Base-by-base conservation (phyloP, 1,284 basidiomycete species). In the Stygiomarasmius scandens region DNA sequence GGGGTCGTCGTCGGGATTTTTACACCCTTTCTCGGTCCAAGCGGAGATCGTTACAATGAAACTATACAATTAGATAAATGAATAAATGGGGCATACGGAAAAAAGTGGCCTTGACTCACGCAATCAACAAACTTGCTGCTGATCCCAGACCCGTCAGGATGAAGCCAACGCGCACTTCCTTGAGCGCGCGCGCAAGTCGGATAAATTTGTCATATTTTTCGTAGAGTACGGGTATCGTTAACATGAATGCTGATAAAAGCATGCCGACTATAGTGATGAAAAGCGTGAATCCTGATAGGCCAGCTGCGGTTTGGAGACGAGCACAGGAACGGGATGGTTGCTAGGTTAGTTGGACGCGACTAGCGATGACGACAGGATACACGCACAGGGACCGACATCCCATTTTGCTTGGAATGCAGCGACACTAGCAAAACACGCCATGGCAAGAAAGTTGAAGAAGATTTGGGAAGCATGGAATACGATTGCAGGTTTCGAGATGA, bases 381-480 rank as follows among this genome's bases (percentile, higher is more conserved):
- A 85, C 92, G 67, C 67, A 95, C 93, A 95, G 54, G 92, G 91
- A 2, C 90, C 90, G 43, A 95, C 82, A 19, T 77, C 65, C 84
- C 85, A 94, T 65, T 90, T 89, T 4, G 89, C 86, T 65, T 96
- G 94, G 71, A 96, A 96, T 20, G 80, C 78, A 0, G 93, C 93
- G 2, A 93, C 89, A 62, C 89, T 89, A 3, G 89, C 93, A 67
- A 92, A 93, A 68, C 91, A 94, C 55, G 87, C 90, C 84, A 95
- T 89, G 10, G 91, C 86, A 48, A 96, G 80, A 69, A 96, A 95
- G 69, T 90, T 89, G 83, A 95, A 93, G 78, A 96, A 94, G 55
- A 85, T 80, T 77, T 95, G 87, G 1, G 81, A 84, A 22, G 81
- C 71, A 69, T 90, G 84, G 69, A 87, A 86, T 49, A 92, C 78